Base-by-base conservation (phyloP, 192 early-diverging fungal species). In the Coemansia sp. region DNA sequence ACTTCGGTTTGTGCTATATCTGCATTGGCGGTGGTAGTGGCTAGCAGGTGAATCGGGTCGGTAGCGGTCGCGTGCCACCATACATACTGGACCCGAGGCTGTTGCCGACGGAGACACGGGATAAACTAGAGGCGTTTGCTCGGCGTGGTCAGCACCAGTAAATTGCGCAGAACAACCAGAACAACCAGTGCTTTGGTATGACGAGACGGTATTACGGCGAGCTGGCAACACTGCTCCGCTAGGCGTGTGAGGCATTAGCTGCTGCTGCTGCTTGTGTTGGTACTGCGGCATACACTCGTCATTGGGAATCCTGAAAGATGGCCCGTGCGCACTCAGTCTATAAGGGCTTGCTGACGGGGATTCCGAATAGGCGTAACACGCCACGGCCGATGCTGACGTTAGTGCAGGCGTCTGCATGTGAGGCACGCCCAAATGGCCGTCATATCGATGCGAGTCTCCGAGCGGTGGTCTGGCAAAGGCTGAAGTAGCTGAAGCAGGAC, bases 131-230 rank as follows among this genome's bases (percentile, higher is more conserved):
- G 29, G 32, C 29, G 1, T 16, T 32, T 16, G 32, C 12, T 30
- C n/a, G 20, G 16, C 20, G 24, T 18, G 16, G 53, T 20, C 40
- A 18, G 29, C 53, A 38, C 12, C 53, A 24, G 39, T 16, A 8
- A 16, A n/a, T 18, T 2, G 32, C 16, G 12, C 30, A 34, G 55
- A 32, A 18, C 11, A 9, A 13, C 55, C 37, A 27, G 56, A 22
- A 22, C 20, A 22, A 22, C 20, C 20, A 22, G 20, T 20, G 15
- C 22, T 38, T 32, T 43, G 61, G 50, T 66, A 75, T 8, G 67
- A 45, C 1, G 73, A 75, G 32, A 75, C 44, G 7, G 73, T 75
- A 15, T 69, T 75, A 6, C 73, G 56, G 35, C 73, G 73, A 4
- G 62, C 24, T 18, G 55, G 41, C 16, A 39, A 61, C 55, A 58